Conservation (phyloP, 257 asterid species). For the Ophiorrhiza pumila region DNA sequence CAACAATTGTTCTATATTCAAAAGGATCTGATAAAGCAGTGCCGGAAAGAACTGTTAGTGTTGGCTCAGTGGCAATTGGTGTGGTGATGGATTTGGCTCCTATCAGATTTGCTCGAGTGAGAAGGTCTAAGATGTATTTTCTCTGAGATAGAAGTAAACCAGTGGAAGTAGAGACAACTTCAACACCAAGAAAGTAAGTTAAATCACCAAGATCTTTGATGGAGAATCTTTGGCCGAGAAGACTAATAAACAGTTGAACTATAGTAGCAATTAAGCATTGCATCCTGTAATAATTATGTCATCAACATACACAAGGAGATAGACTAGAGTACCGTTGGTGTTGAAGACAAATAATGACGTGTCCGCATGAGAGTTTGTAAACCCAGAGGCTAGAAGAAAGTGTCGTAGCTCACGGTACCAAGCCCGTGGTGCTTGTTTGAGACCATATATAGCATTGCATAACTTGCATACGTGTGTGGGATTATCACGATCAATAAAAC, state of each 20-base stretch:
- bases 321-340: neutral
- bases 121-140: neutral
- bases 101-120: neutral
- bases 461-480: neutral
- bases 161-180: too few relatives aligned
- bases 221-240: neutral
- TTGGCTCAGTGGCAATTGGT: neutral
- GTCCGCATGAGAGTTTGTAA: neutral
- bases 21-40: neutral
- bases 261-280: neutral
- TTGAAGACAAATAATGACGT: neutral
- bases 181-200: neutral
- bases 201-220: neutral
- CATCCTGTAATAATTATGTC: neutral
- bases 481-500: neutral
- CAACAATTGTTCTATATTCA: neutral
- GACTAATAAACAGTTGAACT: neutral
- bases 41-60: neutral
- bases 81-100: neutral
- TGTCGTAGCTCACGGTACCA: neutral
- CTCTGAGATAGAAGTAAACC: neutral
- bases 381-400: neutral
- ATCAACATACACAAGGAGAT: neutral
- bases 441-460: neutral
- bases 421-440: neutral